Conservation (phyloP, 371 early-diverging fungal genomes). For the Rhizopus microsporus region DNA sequence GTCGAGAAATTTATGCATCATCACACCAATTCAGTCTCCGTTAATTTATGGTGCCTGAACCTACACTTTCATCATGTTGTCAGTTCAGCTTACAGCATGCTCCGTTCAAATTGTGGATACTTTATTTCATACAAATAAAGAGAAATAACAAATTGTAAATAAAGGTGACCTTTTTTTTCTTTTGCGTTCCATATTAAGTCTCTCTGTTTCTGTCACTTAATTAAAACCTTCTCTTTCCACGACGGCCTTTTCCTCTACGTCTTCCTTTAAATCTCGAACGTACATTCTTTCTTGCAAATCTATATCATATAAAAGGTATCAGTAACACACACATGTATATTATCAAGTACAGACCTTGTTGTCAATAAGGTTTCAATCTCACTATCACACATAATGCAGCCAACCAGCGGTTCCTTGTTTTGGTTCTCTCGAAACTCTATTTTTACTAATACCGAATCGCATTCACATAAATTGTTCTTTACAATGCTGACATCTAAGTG, state of each 20-base stretch:
- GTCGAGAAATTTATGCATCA: too few species aligned
- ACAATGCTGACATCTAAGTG: slow-evolving; percentile 34
- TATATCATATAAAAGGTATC: neutral
- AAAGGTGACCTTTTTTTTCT: neutral
- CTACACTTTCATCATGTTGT: too few species aligned
- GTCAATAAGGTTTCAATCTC: slow-evolving; percentile 45
- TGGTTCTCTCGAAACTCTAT: slow-evolving; percentile 54
- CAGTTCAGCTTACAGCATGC: too few species aligned
- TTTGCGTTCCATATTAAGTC: too few species aligned
- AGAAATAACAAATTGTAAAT: neutral
- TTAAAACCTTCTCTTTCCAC: slow-evolving; percentile 17
- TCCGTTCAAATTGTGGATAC: too few species aligned
- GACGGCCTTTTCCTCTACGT: slow-evolving; percentile 14
- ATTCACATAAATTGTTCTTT: slow-evolving; percentile 42
- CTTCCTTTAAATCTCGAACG: slow-evolving; percentile 13
- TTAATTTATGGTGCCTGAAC: too few species aligned
- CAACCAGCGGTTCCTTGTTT: slow-evolving; percentile 35
- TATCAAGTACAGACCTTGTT: slow-evolving; percentile 28
- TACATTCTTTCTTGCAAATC: slow-evolving; percentile 26
- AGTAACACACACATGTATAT: neutral
- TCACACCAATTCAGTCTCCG: too few species aligned
- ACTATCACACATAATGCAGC: slow-evolving; percentile 54
- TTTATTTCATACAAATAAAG: too few species aligned
- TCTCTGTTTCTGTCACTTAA: neutral
- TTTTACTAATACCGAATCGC: slow-evolving; percentile 40